These are phyloP conservation scores for Dichotomocladium elegans DNA, from an alignment of 371 early-diverging fungal genomes.

Conservation along the genomic window DNA sequence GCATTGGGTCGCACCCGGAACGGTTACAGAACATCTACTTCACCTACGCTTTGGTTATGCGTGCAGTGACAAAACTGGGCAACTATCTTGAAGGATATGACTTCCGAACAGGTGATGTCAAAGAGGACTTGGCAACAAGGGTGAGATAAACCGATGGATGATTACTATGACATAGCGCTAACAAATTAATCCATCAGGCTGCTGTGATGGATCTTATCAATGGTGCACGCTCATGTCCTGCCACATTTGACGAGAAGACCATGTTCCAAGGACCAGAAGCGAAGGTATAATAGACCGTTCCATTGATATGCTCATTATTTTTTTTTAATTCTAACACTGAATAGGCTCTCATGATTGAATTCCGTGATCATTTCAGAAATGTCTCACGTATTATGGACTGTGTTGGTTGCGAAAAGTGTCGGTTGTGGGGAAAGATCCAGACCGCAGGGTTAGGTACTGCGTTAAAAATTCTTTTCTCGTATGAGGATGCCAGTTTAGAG, in stretches of 20 bases:
- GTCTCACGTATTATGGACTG: slow-evolving; percentile 97
- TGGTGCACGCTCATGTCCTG: slow-evolving; percentile 57
- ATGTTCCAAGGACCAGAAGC: slow-evolving; percentile 68
- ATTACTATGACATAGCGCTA: too few species aligned
- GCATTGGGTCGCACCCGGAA: slow-evolving; percentile 87
- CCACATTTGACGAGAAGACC: slow-evolving; percentile 84
- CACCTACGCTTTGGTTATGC: slow-evolving; percentile 78
- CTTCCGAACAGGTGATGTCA: slow-evolving; percentile 54
- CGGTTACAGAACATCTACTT: slow-evolving; percentile 94
- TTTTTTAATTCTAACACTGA: background rate
- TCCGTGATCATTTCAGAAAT: slow-evolving; percentile 91
- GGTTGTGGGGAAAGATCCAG: slow-evolving; percentile 96
- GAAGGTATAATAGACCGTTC: slow-evolving; percentile 20
- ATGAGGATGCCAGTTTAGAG: slow-evolving; percentile 66
- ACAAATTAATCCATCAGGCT: slow-evolving; percentile 22
- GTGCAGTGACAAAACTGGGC: slow-evolving; percentile 80
- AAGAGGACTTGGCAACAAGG: slow-evolving; percentile 51
- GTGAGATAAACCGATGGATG: slow-evolving; percentile 18
- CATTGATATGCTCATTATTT: background rate
- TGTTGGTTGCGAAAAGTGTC: slow-evolving; percentile 97
- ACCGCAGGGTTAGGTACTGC: slow-evolving; percentile 88
- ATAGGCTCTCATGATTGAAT: slow-evolving; percentile 68
- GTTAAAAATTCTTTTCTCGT: slow-evolving; percentile 90
- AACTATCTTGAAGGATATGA: slow-evolving; percentile 72
- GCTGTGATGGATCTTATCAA: slow-evolving; percentile 60